phyloP scores from a whole-genome alignment of 257 asterid genomes.

The Fraxinus excelsior region DNA sequence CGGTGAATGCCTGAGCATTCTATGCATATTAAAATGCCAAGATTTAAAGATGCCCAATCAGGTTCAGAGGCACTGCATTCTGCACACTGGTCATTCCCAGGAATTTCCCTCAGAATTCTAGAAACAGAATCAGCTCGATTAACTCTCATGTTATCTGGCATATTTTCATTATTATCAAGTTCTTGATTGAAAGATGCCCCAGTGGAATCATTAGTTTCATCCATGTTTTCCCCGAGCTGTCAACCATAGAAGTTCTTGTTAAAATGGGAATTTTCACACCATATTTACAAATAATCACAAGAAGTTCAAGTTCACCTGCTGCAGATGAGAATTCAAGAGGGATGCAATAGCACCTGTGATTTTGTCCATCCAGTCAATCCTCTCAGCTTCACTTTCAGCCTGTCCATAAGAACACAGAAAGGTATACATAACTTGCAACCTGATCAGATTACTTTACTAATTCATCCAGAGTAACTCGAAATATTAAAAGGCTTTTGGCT shows the following conservation, averaged over 20 bases:
- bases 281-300: slow-evolving; percentile 17
- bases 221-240: slow-evolving; percentile 55
- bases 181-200: slow-evolving; percentile 42
- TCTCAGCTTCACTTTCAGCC: slow-evolving; percentile 99
- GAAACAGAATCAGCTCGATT: slow-evolving; percentile 66
- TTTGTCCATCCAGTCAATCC: slow-evolving; percentile 95
- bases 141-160: slow-evolving; percentile 43
- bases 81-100: slow-evolving; percentile 87
- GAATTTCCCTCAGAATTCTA: slow-evolving; percentile 70
- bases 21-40: slow-evolving; percentile 89
- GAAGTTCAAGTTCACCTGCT: slow-evolving; percentile 58
- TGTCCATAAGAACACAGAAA: slow-evolving; percentile 37
- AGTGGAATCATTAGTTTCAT: slow-evolving; percentile 30
- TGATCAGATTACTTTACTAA: background rate
- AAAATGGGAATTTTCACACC: slow-evolving; percentile 23
- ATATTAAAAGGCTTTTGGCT: background rate
- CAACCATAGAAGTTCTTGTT: slow-evolving; percentile 27
- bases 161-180: slow-evolving; percentile 43
- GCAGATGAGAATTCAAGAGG: slow-evolving; percentile 88
- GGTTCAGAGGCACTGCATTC: slow-evolving; percentile 88
- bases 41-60: slow-evolving; percentile 98
- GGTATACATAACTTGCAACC: slow-evolving; percentile 1
- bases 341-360: slow-evolving; percentile 84
- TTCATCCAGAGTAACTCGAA: background rate
- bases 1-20: slow-evolving; percentile 99